Evolutionary conservation across 2,329 filamentous ascomycete species (phyloP).

Genomic region (Monosporascus sp.): DNA sequence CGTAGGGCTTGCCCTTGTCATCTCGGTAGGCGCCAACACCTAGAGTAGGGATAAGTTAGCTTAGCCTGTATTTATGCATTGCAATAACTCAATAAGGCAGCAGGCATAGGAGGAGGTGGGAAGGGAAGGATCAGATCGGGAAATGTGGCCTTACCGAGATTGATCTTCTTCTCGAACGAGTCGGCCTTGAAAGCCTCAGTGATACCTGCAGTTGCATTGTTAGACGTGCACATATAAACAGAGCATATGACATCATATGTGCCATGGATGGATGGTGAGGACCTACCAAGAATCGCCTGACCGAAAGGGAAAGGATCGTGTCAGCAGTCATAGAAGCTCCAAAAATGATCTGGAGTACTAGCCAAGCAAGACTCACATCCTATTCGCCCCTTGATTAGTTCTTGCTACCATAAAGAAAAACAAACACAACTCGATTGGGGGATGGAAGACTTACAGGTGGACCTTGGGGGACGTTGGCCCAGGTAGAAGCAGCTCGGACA

Average conservation of each 20-base stretch:
- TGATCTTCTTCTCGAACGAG: slow-evolving; percentile 91
- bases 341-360: not conserved
- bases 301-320: slow-evolving; percentile 13
- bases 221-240: slow-evolving; percentile 13
- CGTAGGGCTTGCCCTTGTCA: slow-evolving; percentile 95
- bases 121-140: not conserved
- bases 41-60: slow-evolving; percentile 26
- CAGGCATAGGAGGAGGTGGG: slow-evolving; percentile 4
- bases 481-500: slow-evolving; percentile 66
- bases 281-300: slow-evolving; percentile 72
- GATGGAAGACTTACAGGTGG: slow-evolving; percentile 67
- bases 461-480: slow-evolving; percentile 87
- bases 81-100: not conserved
- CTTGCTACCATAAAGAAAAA: slow-evolving; percentile 1
- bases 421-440: slow-evolving; percentile 14
- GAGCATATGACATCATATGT: slow-evolving; percentile 7
- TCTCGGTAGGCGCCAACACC: slow-evolving; percentile 98
- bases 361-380: slow-evolving; percentile 29
- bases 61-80: slow-evolving; percentile 11
- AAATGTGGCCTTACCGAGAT: slow-evolving; percentile 61
- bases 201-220: slow-evolving; percentile 53
- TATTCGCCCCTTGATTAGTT: slow-evolving; percentile 18
- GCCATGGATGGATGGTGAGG: slow-evolving; percentile 6
- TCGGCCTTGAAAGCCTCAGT: slow-evolving; percentile 99
- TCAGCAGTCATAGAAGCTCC: slow-evolving; percentile 3